Evolutionary conservation across 2,329 filamentous ascomycete genomes (phyloP), one percentile per base, ranked within the genome.

Genomic region (Coniochaeta sp.): DNA sequence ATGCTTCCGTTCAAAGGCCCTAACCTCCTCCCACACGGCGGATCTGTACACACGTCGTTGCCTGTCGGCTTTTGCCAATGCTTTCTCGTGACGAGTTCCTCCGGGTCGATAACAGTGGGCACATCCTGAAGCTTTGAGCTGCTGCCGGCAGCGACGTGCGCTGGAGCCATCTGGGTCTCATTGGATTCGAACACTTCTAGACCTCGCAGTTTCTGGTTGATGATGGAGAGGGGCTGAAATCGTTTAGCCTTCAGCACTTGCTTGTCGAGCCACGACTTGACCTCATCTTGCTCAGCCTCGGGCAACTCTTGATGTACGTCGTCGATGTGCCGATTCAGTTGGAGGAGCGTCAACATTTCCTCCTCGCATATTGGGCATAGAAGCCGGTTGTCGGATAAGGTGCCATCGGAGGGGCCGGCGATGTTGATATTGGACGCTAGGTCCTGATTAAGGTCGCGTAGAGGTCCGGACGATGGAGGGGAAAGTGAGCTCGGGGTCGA

Each of bases 351-450:
- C 70, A 98, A 92, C 95, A 99, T 99, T 74, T 97, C 93, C 76
- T 98, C 96, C 67, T 88, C 92, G 75, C 95, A 99, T 71, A 99
- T 99, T n/a, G 95, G 95, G 73, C 95, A 99, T 60, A 93, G 86
- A 62, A 99, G 85, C 73, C 84, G 84, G 65, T 84, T 84, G 66
- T 82, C 84, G 60, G 85, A 77, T 58, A 85, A 81, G 57, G 77
- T 80, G 64, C 81, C 81, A 62, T 78, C 81, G 58, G 81, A 79
- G 19, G 81, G 77, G 11, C 76, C 75, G 24, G 76, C 80, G 22
- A 95, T 76, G 59, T 89, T 92, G 67, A 97, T 88, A 69, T 90
- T 89, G 60, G 91, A 90, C 40, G 85, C 84, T 59, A 97, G 83
- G 70, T 96, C 92, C 70, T 93, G 91, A 14, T 83, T 78, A 62